Evolutionary conservation across 2,329 filamentous ascomycete genomes (phyloP).

Genomic region (Botrytis galanthina): DNA sequence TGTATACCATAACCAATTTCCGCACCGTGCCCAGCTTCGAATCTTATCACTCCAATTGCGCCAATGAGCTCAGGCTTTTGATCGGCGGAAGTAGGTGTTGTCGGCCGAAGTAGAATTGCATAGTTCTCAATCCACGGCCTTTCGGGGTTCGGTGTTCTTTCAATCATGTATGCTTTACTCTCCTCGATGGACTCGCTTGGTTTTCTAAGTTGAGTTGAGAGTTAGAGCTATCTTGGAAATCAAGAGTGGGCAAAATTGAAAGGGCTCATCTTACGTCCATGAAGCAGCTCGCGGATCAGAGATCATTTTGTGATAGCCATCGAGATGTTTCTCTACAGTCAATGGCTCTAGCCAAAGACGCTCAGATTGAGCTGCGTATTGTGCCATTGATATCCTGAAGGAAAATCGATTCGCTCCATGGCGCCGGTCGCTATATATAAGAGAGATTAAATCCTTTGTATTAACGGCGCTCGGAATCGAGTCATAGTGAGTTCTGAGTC

Average conservation of each 20-base stretch:
- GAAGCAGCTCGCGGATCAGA: conserved; percentile 18
- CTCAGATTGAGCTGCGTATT: conserved; percentile 28
- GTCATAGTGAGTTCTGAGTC: conserved; percentile 6
- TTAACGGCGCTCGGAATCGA: neutral
- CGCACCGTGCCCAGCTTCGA: conserved; percentile 22
- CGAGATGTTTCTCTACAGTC: conserved; percentile 27
- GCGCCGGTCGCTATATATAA: neutral
- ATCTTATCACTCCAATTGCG: conserved; percentile 22
- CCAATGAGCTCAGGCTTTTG: conserved; percentile 25
- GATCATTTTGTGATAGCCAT: conserved; percentile 25
- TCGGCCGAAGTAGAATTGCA: conserved; percentile 28
- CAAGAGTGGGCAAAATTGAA: neutral
- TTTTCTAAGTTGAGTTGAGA: neutral
- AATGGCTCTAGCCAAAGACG: conserved; percentile 28
- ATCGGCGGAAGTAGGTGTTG: neutral
- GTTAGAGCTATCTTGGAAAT: neutral
- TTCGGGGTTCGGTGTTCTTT: conserved; percentile 15
- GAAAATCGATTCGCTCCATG: neutral
- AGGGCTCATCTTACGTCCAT: conserved; percentile 24
- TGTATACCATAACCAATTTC: conserved; percentile 29
- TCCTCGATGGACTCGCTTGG: conserved; percentile 6
- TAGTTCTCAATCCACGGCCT: conserved; percentile 28
- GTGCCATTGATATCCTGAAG: conserved; percentile 11
- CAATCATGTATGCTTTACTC: conserved; percentile 20
- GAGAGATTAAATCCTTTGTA: neutral